A percentile compares a stretch with the other conserved stretches of the same genome.
These are phyloP conservation scores for Candida albicans DNA, from an alignment of 1,139 yeast species.

Conservation along the genomic window DNA sequence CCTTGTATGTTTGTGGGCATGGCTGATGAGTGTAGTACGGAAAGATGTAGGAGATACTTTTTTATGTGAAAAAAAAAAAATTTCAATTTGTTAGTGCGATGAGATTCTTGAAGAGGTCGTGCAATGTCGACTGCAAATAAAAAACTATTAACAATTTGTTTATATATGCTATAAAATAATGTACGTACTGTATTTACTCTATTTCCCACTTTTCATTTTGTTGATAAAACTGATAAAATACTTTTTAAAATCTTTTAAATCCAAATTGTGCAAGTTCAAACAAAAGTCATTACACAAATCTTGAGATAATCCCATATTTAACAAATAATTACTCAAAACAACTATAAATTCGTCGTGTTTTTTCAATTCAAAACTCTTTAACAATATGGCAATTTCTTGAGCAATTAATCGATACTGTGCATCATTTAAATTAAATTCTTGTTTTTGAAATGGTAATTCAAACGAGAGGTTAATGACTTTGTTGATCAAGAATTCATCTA, in stretches of 20 bases:
- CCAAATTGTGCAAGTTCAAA: constrained; percentile 51
- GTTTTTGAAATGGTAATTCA: constrained; percentile 76
- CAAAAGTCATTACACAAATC: constrained; percentile 59
- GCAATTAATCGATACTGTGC: constrained; percentile 77
- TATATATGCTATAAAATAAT: neutral
- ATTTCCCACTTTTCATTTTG: constrained; percentile 33
- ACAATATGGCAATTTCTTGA: constrained; percentile 69
- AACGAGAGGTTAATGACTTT: constrained; percentile 69
- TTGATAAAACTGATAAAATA: constrained; percentile 60
- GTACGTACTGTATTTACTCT: neutral
- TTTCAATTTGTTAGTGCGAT: no score
- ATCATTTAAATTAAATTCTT: constrained; percentile 65
- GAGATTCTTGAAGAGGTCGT: no score
- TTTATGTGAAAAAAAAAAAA: neutral
- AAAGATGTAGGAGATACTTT: neutral
- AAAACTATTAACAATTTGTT: no score
- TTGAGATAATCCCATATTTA: constrained; percentile 60
- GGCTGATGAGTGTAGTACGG: constrained; percentile 1
- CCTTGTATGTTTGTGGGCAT: constrained; percentile 28
- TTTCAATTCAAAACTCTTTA: constrained; percentile 58
- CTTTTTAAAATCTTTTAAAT: constrained; percentile 62
- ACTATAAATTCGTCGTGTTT: constrained; percentile 44
- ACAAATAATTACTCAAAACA: constrained; percentile 55
- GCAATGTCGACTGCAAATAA: no score
- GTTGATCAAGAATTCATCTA: constrained; percentile 67